Conservation (phyloP, 2,329 filamentous ascomycete genomes). For the Epichloe sylvatica region DNA sequence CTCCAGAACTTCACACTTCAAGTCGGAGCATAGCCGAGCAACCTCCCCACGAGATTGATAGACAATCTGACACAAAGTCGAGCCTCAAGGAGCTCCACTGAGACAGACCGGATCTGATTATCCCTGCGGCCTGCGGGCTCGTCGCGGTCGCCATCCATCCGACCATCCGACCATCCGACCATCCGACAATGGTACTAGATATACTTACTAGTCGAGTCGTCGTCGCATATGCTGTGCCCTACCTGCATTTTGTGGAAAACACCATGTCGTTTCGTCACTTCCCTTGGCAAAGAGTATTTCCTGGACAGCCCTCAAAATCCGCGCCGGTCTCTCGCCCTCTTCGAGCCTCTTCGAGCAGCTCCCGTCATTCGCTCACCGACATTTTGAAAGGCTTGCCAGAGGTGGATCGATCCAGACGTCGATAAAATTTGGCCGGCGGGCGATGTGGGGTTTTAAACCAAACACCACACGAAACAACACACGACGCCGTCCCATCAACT, state of each 20-base stretch:
- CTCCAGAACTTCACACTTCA: too few relatives aligned
- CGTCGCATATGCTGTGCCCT: background rate
- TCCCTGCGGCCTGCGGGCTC: background rate
- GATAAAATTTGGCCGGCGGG: slow-evolving; percentile 1
- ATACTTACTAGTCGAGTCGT: background rate
- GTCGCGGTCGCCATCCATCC: background rate
- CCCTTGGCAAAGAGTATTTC: background rate
- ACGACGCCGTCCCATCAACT: background rate
- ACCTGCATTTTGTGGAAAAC: background rate
- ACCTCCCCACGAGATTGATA: too few relatives aligned
- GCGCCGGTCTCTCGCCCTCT: too few relatives aligned
- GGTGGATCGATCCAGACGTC: slow-evolving; percentile 1
- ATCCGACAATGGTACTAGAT: background rate
- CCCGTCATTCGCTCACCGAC: slow-evolving; percentile 3
- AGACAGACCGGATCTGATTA: background rate
- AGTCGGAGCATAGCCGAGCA: too few relatives aligned
- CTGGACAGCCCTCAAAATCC: background rate
- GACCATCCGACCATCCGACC: background rate
- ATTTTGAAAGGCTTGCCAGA: slow-evolving; percentile 3
- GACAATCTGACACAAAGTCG: too few relatives aligned
- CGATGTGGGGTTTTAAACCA: slow-evolving; percentile 1
- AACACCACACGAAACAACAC: background rate
- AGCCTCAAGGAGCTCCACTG: background rate
- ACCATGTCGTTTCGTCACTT: background rate
- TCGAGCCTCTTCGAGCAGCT: too few relatives aligned